Evolutionary conservation across 106 monocot genomes (phyloP).

Genomic region (Acorus calamus): DNA sequence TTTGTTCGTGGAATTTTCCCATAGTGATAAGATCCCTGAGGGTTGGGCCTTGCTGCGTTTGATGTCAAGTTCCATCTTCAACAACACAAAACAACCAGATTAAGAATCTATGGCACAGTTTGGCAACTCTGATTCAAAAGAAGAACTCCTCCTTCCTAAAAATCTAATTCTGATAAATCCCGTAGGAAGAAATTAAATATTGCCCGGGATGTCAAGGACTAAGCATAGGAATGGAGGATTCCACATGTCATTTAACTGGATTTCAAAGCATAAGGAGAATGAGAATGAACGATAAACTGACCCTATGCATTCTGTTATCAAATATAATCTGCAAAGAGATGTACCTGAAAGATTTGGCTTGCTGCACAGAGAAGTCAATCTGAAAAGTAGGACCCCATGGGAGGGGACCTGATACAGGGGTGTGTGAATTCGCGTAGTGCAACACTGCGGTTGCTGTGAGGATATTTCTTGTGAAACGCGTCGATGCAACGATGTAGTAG

Average conservation of each 20-base stretch:
- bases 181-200: no score
- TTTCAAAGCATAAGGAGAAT: no score
- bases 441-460: constrained; percentile 41
- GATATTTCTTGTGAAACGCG: constrained; percentile 36
- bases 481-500: constrained; percentile 68
- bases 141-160: no score
- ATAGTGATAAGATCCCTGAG: constrained; percentile 59
- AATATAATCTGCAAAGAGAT: no score
- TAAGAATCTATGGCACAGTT: no score
- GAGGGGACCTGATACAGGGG: constrained; percentile 43
- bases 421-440: constrained; percentile 58
- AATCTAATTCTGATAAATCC: no score
- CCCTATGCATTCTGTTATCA: no score
- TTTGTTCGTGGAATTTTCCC: constrained; percentile 23
- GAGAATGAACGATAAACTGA: no score
- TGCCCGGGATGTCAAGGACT: no score
- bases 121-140: no score
- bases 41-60: constrained; percentile 55
- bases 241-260: no score
- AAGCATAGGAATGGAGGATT: no score
- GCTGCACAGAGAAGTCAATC: constrained; percentile 45
- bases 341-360: constrained; percentile 52
- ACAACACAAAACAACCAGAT: neutral
- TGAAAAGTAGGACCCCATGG: constrained; percentile 26
- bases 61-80: constrained; percentile 47